Evolutionary conservation across 805 yeast genomes (phyloP).

Genomic region (Metschnikowia picachoensis): DNA sequence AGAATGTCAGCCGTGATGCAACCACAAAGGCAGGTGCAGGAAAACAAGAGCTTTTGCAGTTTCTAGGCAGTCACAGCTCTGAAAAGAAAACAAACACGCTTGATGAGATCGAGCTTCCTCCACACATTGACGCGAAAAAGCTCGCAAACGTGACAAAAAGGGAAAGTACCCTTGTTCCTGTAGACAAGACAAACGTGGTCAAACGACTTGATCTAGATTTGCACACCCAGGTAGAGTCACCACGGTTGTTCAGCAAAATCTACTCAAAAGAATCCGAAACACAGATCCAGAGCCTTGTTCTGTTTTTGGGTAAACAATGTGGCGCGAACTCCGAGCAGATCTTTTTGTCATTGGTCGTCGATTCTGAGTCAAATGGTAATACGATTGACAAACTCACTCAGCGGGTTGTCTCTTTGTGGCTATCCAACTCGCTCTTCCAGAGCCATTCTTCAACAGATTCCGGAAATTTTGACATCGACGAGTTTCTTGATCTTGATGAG

Average conservation of each 20-base stretch:
- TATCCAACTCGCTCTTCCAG: slow-evolving; percentile 23
- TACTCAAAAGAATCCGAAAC: slow-evolving; percentile 22
- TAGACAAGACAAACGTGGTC: neutral
- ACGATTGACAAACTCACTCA: neutral
- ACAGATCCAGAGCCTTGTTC: slow-evolving; percentile 13
- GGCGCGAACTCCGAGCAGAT: slow-evolving; percentile 2
- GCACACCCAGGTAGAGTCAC: neutral
- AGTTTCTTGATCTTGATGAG: slow-evolving; percentile 17
- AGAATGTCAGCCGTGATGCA: neutral
- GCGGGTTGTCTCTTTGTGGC: slow-evolving; percentile 27
- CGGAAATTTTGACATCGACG: slow-evolving; percentile 13
- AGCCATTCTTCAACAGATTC: neutral
- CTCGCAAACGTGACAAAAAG: slow-evolving; percentile 17
- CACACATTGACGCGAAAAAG: slow-evolving; percentile 32
- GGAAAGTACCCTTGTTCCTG: neutral
- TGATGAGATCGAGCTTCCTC: slow-evolving; percentile 36
- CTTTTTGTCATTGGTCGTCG: slow-evolving; percentile 14
- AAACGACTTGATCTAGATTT: slow-evolving; percentile 8
- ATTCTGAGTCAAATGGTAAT: neutral
- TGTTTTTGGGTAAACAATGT: slow-evolving; percentile 7
- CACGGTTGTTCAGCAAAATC: slow-evolving; percentile 14
- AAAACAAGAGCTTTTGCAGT: slow-evolving; percentile 14
- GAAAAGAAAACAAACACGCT: slow-evolving; percentile 19
- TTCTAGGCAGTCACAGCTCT: slow-evolving; percentile 5
- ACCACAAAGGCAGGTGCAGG: neutral